Evolutionary conservation across 2,329 filamentous ascomycete genomes (phyloP).

Genomic region (Tolypocladium sp.): DNA sequence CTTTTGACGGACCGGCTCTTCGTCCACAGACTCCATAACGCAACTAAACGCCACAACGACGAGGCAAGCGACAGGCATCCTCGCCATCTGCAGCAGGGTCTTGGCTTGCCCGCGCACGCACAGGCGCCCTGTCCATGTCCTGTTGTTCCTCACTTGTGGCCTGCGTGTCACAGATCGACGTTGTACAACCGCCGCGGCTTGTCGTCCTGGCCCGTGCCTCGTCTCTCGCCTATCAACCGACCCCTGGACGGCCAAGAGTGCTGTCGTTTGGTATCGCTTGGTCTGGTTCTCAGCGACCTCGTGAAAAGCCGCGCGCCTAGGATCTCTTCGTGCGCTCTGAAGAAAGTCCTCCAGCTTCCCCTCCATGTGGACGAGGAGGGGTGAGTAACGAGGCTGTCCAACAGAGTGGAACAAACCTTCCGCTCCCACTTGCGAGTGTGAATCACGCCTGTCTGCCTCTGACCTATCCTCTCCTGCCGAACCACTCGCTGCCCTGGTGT

Average conservation of each 20-base stretch:
- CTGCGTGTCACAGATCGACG: constrained; percentile 10
- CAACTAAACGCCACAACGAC: background rate
- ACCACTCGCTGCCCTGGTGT: background rate
- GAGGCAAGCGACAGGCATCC: background rate
- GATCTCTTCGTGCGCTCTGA: background rate
- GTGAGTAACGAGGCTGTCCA: background rate
- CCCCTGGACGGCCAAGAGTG: background rate
- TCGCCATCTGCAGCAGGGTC: background rate
- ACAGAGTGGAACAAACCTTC: background rate
- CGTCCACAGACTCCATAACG: background rate
- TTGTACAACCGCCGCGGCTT: constrained; percentile 8
- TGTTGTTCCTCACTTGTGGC: background rate
- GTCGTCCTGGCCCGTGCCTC: background rate
- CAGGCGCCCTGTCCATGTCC: background rate
- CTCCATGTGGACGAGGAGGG: background rate
- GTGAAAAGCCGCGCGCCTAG: background rate
- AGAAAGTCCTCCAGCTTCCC: background rate
- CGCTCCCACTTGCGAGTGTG: background rate
- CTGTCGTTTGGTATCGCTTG: constrained; percentile 1
- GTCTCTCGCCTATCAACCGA: background rate
- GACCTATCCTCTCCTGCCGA: background rate
- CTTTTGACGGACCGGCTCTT: background rate
- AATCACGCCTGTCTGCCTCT: background rate
- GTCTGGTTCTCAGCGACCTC: background rate
- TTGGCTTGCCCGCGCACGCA: background rate